Conservation (phyloP, 148 eudicot genomes). For the Rhododendron ovatum region DNA sequence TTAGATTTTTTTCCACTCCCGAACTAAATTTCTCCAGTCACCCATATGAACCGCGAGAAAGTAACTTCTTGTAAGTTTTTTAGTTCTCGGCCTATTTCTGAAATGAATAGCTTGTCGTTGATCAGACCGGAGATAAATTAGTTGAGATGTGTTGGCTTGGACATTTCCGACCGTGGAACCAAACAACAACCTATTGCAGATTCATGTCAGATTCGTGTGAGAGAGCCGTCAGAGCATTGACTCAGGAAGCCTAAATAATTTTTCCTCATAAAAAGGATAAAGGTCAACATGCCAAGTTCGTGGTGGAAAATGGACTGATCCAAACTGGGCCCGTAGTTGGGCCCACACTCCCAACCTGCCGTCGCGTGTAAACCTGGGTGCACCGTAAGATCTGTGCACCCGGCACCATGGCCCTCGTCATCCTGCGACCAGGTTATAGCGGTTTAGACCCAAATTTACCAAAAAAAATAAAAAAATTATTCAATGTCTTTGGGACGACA, state of each 20-base stretch:
- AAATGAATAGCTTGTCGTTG: too few species aligned
- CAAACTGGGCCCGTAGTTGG: neutral
- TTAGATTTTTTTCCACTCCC: too few species aligned
- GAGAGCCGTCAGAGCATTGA: neutral
- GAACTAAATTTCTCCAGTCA: too few species aligned
- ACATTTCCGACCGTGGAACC: too few species aligned
- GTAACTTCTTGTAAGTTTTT: too few species aligned
- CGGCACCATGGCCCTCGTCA: neutral
- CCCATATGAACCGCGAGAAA: too few species aligned
- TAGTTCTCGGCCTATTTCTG: too few species aligned
- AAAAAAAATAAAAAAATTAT: too few species aligned
- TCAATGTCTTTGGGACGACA: neutral
- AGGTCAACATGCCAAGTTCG: neutral
- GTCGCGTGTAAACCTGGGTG: neutral
- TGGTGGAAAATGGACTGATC: neutral
- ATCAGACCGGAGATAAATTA: too few species aligned
- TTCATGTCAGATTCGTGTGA: too few species aligned
- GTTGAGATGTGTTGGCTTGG: too few species aligned
- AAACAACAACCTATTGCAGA: too few species aligned
- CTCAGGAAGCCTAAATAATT: neutral
- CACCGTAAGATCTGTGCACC: neutral
- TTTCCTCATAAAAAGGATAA: neutral
- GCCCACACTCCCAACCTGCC: neutral
- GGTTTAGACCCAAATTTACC: neutral
- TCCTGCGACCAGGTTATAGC: neutral